phyloP scores from a whole-genome alignment of 2,329 filamentous ascomycete species.

The Trichoderma sp. region DNA sequence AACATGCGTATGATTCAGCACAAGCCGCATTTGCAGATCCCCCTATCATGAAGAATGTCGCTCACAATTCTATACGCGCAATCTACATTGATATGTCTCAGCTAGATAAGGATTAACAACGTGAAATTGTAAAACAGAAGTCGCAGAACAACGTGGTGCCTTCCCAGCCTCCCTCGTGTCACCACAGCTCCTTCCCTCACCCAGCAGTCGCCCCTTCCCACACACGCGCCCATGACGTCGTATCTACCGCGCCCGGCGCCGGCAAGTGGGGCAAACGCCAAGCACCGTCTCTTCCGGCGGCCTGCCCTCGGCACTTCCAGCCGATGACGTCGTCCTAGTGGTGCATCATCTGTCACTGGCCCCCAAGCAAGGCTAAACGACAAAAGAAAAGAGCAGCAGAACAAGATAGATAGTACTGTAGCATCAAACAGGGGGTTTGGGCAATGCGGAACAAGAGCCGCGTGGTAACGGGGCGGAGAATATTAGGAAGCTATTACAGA shows the following conservation, averaged over 20 bases:
- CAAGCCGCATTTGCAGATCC: conserved; percentile 2
- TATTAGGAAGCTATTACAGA: neutral
- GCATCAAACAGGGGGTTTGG: neutral
- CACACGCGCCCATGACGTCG: conserved; percentile 15
- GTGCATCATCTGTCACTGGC: neutral
- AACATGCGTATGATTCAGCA: conserved; percentile 11
- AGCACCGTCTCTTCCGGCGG: conserved; percentile 14
- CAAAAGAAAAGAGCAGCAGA: neutral
- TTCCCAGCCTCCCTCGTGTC: neutral
- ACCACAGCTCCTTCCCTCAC: neutral
- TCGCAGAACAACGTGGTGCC: neutral
- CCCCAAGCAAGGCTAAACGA: no score
- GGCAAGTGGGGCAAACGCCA: conserved; percentile 15
- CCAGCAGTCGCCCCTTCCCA: neutral
- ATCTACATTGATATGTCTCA: neutral
- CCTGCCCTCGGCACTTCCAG: conserved; percentile 11
- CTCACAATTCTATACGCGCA: neutral
- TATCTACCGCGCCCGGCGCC: conserved; percentile 5
- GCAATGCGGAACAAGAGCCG: neutral
- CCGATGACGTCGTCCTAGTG: conserved; percentile 12
- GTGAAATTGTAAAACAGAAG: neutral
- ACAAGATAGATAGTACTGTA: neutral
- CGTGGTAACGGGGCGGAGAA: neutral
- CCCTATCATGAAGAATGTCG: neutral
- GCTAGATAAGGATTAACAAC: neutral